Percentiles rank a stretch among this genome's conserved stretches.
Evolutionary conservation across 169 alveolate species (phyloP).

Genomic region (Plasmodium cynomolgi): DNA sequence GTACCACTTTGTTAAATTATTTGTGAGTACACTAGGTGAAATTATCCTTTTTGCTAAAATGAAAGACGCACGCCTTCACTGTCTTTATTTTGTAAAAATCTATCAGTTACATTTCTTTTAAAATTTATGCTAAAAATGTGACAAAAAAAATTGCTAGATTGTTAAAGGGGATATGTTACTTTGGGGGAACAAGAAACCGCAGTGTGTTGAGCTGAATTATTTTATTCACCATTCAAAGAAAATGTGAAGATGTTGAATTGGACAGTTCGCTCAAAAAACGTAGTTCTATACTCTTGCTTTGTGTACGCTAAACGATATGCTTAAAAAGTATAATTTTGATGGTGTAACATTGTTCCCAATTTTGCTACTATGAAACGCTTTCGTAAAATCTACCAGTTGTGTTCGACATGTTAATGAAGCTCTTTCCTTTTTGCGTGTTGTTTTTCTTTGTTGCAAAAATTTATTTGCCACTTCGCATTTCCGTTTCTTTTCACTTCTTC

Average conservation of each 20-base stretch:
- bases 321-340: neutral
- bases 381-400: neutral
- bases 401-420: neutral
- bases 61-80: neutral
- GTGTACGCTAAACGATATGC: neutral
- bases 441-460: conserved; percentile 3
- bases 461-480: neutral
- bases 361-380: neutral
- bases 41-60: neutral
- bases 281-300: conserved; percentile 9
- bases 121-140: neutral
- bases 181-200: neutral
- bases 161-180: neutral
- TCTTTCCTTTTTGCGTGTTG: neutral
- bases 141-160: neutral
- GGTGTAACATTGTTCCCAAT: neutral
- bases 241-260: neutral
- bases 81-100: neutral
- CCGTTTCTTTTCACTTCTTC: neutral
- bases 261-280: neutral
- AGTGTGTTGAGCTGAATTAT: neutral
- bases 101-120: neutral
- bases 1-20: neutral
- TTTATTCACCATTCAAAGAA: neutral
- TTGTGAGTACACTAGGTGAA: neutral